Conservation (phyloP, 1,139 yeast species). For the Taphrina communis region DNA sequence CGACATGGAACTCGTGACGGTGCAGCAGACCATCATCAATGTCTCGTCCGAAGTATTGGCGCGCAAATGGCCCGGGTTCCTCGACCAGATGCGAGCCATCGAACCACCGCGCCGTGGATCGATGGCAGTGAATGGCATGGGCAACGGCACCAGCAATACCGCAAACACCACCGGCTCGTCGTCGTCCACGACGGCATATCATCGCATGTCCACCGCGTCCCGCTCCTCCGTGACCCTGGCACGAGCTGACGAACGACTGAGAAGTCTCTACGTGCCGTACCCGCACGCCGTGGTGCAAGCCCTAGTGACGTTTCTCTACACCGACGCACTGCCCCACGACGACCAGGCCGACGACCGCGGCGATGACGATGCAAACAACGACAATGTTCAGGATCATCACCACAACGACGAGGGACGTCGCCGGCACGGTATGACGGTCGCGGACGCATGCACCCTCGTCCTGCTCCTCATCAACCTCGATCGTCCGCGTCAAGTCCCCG, state of each 20-base stretch:
- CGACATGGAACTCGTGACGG: slow-evolving; percentile 44
- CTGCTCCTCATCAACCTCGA: slow-evolving; percentile 17
- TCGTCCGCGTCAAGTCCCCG: not conserved
- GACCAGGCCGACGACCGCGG: not conserved
- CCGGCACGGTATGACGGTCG: too few species aligned
- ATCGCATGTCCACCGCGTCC: not conserved
- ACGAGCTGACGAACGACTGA: slow-evolving; percentile 20
- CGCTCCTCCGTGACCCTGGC: slow-evolving; percentile 7
- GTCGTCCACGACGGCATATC: not conserved
- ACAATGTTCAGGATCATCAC: too few species aligned
- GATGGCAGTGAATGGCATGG: not conserved
- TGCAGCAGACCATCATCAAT: slow-evolving; percentile 40
- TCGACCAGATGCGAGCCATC: not conserved
- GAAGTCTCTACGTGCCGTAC: slow-evolving; percentile 41
- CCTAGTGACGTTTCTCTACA: slow-evolving; percentile 39
- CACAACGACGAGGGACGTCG: too few species aligned
- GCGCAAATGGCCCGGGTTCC: slow-evolving; percentile 40
- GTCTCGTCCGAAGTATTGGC: slow-evolving; percentile 41
- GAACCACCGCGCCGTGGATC: not conserved
- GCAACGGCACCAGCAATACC: too few species aligned
- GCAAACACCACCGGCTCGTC: not conserved
- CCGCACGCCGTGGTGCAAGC: slow-evolving; percentile 34
- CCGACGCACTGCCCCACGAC: slow-evolving; percentile 28
- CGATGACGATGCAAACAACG: too few species aligned
- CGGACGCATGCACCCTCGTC: slow-evolving; percentile 12